Evolutionary conservation across 305 asterid genomes (phyloP).

Genomic region (Solanum aculeatissimum): DNA sequence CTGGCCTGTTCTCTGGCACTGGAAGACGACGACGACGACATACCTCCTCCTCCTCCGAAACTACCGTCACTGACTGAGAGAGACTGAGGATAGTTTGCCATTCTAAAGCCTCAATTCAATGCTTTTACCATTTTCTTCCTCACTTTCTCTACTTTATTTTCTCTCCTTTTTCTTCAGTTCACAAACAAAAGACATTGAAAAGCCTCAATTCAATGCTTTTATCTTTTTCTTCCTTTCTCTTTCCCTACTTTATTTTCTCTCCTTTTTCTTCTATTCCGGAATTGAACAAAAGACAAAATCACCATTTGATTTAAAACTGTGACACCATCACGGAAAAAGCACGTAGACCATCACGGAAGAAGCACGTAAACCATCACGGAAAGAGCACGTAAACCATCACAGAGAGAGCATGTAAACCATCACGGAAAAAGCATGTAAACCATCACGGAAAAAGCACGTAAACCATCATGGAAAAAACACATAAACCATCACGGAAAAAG

Average conservation of each 20-base stretch:
- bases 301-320: background rate
- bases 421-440: no score
- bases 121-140: background rate
- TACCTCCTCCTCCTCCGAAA: background rate
- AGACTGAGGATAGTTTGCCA: background rate
- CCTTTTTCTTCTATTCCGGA: background rate
- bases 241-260: no score
- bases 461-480: no score
- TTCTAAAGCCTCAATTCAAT: background rate
- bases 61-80: background rate
- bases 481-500: no score
- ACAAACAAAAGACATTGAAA: no score
- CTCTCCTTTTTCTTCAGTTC: no score
- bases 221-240: no score
- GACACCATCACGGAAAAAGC: background rate
- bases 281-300: background rate
- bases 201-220: no score
- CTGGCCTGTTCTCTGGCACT: background rate
- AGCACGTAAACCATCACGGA: no score
- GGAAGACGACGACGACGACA: background rate
- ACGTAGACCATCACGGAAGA: no score
- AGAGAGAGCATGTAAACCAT: background rate
- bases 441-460: background rate
- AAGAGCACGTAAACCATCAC: background rate
- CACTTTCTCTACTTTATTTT: background rate